Conservation (phyloP, 306 rosid genomes). For the Oxytropis ochrocephala region DNA sequence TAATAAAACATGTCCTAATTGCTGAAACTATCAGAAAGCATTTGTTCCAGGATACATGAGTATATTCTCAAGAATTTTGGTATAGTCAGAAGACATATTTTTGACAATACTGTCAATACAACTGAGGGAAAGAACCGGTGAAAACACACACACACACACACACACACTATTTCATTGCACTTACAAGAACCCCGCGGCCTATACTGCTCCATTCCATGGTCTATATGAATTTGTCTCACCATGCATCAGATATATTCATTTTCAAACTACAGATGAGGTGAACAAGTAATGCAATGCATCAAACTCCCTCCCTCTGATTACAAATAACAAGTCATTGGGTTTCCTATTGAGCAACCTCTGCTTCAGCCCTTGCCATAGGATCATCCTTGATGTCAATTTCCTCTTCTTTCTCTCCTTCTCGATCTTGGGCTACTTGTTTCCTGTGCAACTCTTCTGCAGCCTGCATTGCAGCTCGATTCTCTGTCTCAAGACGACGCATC, state of each 20-base stretch:
- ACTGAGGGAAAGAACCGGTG: background rate
- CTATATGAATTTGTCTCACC: background rate
- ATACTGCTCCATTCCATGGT: background rate
- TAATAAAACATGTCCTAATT: background rate
- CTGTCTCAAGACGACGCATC: slow-evolving; percentile 72
- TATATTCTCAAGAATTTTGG: background rate
- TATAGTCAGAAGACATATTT: background rate
- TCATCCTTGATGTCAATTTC: slow-evolving; percentile 55
- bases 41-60: background rate
- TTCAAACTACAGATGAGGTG: background rate
- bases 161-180: background rate
- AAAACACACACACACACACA: too few relatives aligned
- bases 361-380: slow-evolving; percentile 86
- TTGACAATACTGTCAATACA: background rate
- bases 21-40: background rate
- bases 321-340: background rate
- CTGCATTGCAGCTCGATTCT: slow-evolving; percentile 75
- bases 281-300: background rate
- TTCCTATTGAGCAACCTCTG: slow-evolving; percentile 48
- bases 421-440: slow-evolving; percentile 60
- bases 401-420: slow-evolving; percentile 84
- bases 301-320: background rate
- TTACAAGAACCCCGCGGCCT: background rate
- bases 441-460: slow-evolving; percentile 88
- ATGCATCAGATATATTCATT: background rate